Base-by-base conservation (phyloP, 352 stramenopile species). In the Globisporangium uncinulatum region DNA sequence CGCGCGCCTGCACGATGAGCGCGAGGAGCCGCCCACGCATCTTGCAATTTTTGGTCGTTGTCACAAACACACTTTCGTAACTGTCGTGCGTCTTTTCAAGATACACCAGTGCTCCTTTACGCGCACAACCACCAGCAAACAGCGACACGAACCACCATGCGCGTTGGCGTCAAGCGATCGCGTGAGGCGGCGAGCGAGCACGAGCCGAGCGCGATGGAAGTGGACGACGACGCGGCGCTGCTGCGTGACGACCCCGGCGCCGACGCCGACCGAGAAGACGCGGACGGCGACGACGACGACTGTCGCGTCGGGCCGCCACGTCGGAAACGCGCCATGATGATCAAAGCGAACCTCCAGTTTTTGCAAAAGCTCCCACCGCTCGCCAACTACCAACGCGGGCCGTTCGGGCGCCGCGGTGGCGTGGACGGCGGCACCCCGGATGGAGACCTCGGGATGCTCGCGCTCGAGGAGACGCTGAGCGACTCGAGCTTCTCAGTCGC, bases 361-460 rank as follows among this genome's bases (percentile, higher is more conserved):
- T 61, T 91, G 11, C 70, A 87, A 54, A 89, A 91, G 49, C 71
- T 91, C 52, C 78, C 76, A 13, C 66, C 76, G 9, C 54, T 91
- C 21, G 42, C 68, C 5, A 70, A 83, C 55, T 87, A 91, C 56
- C 75, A 89, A 46, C 76, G 78, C n/a, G 66, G 57, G 1, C 71
- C 66, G 14, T 84, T 77, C 36, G 81, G 81, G 3, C 71, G 81
- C 14, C 74, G 81, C 24, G 81, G 81, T 5, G 81, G 70, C 14
- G 76, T 91, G 9, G 81, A 91, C 48, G 79, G 78, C 4, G 81
- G 81, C 8, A 56, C 61, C 0, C 65, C 72, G 4, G 52, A 66
- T 3, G 64, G 63, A 7, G 51, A 56, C 29, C 51, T 78, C 41
- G 80, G 79, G 66, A 81, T 91, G 65, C 55, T 66, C 41, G 81